Base-by-base conservation (phyloP, 495 filamentous ascomycete species). In the Penicillium lividum region DNA sequence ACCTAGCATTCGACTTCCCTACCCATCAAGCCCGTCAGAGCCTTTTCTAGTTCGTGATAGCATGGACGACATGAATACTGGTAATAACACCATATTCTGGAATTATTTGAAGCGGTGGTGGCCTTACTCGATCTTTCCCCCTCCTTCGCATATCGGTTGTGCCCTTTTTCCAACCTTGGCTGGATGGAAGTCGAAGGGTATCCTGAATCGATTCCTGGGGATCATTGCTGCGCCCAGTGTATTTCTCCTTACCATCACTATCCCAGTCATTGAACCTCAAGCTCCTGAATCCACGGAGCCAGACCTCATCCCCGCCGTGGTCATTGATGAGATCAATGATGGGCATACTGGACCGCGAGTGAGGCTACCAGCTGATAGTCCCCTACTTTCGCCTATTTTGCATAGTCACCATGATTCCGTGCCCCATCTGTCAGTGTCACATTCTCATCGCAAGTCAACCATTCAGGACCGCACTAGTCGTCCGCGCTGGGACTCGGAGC, bases 101-200 rank as follows among this genome's bases (percentile, higher is more conserved):
- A 55, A 34, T 5, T 46, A 16, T 9, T 45, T 60, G 38, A 70
- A 83, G 40, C 75, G 67, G 15, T 90, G 88, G 86, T 96, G 91
- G 91, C 89, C 89, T 9, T 88, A 89, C 67, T 76, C 69, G 22
- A 31, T 88, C n/a, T 73, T 93, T 2, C 86, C 91, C 6, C 73
- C 88, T 10, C 90, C 89, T 2, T 77, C 87, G 42, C 71, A 86
- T n/a, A 73, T 98, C 27, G 67, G 82, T 4, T 80, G 80, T 15
- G 94, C 90, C 1, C 75, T 98, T 4, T 99, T 98, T 63, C 95
- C 95, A 9, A 97, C 94, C 0, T 74, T 99, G 42, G 84, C 84
- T 57, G 81, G 77, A 15, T 99, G 92, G 89, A 75, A 72, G 49
- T 82, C 87, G 3, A 98, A 97, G 69, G 81, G 70, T 9, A 72